Base-by-base conservation (phyloP, 2,329 filamentous ascomycete species). In the Metarhizium anisopliae region DNA sequence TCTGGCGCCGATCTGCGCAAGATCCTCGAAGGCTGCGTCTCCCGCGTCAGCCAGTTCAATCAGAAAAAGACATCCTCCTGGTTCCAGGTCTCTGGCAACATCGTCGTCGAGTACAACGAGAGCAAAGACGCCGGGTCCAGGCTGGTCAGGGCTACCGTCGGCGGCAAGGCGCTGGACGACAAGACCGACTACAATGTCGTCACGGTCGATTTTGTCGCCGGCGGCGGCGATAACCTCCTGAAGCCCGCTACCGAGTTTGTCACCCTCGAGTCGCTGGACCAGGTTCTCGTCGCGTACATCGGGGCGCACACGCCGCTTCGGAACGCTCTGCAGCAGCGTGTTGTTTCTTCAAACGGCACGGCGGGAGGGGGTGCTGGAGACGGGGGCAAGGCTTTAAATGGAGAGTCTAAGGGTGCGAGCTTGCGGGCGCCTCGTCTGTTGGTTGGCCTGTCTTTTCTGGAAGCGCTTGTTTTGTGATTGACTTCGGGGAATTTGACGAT, bases 201-300 rank as follows among this genome's bases (percentile, higher is more conserved):
- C 16, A 86, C 84, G 0, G 70, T 85, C 1, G 83, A 86, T 61
- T 87, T 86, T 60, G 60, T 87, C 0, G 81, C 82, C 1, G 75
- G 76, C 2, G 82, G 81, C 2, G 84, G 83, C 14, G 84, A 87
- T 61, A 85, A 84, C 63, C 80, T 86, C 63, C 75, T 84, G 25
- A 61, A 67, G n/a, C 47, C 61, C 1, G 65, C 62, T 7, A 64
- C 59, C 30, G 67, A 70, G 53, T 77, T 77, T 49, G 67, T 74
- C 35, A 72, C 70, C 6, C 70, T 83, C 2, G 79, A 82, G 30
- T 76, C 74, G 0, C 74, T 81, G 64, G 80, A 81, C 47, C 74
- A 82, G 62, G 77, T 83, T 0, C 70, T 83, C 2, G 72, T 73
- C 5, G 64, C 68, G 40, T 83, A 84, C 60, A 72, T 85, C 45